Conservation (phyloP, 2,329 filamentous ascomycete genomes). For the Chaetomiaceae sp. region DNA sequence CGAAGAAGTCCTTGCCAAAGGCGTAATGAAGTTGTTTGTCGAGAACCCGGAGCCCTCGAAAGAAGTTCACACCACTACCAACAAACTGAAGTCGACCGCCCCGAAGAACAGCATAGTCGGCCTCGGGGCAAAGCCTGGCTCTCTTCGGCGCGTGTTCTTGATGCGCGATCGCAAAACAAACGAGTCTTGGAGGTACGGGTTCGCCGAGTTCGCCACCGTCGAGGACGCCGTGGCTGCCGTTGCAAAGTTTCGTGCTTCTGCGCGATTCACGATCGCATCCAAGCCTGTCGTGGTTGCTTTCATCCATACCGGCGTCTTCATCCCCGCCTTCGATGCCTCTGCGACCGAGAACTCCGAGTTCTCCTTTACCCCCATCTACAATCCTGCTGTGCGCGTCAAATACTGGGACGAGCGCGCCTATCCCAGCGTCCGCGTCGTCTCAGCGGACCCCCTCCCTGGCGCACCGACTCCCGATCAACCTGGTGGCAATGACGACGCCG, state of each 20-base stretch:
- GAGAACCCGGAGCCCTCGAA: slow-evolving; percentile 48
- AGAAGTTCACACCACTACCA: slow-evolving; percentile 40
- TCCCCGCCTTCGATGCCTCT: slow-evolving; percentile 61
- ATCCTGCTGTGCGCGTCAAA: slow-evolving; percentile 61
- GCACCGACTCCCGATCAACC: slow-evolving; percentile 37
- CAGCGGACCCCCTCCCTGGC: slow-evolving; percentile 41
- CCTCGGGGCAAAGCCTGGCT: slow-evolving; percentile 66
- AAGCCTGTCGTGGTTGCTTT: slow-evolving; percentile 67
- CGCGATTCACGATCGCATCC: slow-evolving; percentile 74
- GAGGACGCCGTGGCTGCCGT: slow-evolving; percentile 73
- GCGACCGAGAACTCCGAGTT: slow-evolving; percentile 55
- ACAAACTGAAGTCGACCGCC: slow-evolving; percentile 57
- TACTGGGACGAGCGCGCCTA: slow-evolving; percentile 76
- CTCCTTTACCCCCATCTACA: slow-evolving; percentile 67
- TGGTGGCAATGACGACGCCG: slow-evolving; percentile 32
- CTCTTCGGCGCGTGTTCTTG: slow-evolving; percentile 71
- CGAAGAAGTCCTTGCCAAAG: slow-evolving; percentile 68
- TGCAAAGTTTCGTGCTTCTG: slow-evolving; percentile 64
- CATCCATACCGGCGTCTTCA: slow-evolving; percentile 81
- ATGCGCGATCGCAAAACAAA: slow-evolving; percentile 68
- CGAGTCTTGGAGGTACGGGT: slow-evolving; percentile 76
- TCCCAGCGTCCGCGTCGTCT: slow-evolving; percentile 59
- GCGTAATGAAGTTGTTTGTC: slow-evolving; percentile 68
- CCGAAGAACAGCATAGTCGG: slow-evolving; percentile 53
- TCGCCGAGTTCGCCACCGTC: slow-evolving; percentile 74